Conservation (phyloP, 345 rosid species). For the Rhodamnia argentea region DNA sequence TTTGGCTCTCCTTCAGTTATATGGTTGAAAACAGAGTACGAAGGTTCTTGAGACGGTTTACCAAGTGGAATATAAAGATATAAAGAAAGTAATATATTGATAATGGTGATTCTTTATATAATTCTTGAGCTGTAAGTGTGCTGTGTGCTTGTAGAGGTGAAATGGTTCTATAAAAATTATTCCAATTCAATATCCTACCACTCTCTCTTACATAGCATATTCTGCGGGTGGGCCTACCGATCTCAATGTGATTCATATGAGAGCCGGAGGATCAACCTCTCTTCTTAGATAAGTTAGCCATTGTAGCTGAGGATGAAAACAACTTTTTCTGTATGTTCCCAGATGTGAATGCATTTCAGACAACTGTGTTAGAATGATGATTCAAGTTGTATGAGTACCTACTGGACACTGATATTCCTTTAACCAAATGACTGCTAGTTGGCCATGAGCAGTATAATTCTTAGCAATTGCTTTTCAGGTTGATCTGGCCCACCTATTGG, state of each 20-base stretch:
- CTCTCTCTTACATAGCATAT: not conserved
- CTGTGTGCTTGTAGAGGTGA: not conserved
- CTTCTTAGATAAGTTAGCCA: not conserved
- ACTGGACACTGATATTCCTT: not conserved
- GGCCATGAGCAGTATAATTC: not conserved
- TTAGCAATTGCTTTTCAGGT: constrained; percentile 38
- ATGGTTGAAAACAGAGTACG: not conserved
- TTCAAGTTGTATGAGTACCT: not conserved
- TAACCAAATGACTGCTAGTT: not conserved
- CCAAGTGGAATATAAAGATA: not conserved
- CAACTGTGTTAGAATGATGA: not conserved
- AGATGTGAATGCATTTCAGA: not conserved
- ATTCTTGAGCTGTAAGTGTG: not conserved
- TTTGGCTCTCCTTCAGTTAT: not conserved
- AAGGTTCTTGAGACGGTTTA: not conserved
- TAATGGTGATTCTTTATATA: not conserved
- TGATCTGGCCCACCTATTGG: constrained; percentile 88
- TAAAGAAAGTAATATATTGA: not conserved
- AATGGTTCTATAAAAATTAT: not conserved
- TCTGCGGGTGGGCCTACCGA: not conserved
- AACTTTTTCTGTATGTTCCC: not conserved
- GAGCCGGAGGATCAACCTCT: not conserved
- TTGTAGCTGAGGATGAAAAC: not conserved
- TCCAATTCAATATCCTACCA: not conserved
- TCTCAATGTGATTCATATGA: not conserved